Conservation (phyloP, 495 filamentous ascomycete species). For the Xylaria nigripes region DNA sequence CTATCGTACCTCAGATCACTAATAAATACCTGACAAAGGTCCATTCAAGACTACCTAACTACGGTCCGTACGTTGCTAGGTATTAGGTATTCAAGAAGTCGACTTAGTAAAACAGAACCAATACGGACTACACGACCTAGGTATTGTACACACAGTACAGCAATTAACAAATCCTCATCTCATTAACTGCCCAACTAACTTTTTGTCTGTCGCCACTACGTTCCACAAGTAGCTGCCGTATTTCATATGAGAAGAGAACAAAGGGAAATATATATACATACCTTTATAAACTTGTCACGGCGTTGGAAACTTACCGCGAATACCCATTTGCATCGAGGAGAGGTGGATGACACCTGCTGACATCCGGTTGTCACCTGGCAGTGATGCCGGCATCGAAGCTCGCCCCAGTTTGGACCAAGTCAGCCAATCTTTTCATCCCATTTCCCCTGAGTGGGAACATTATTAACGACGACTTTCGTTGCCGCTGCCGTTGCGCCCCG, state of each 20-base stretch:
- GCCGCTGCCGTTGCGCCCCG: not conserved
- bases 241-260: not conserved
- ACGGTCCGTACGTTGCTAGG: not conserved
- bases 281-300: not conserved
- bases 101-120: not conserved
- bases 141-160: not conserved
- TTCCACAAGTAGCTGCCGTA: not conserved
- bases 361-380: conserved; percentile 1
- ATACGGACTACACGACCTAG: not conserved
- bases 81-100: not conserved
- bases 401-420: conserved; percentile 9
- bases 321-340: not conserved
- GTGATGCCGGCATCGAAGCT: conserved; percentile 2
- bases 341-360: not conserved
- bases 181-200: not conserved
- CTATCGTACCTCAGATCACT: not conserved
- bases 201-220: not conserved
- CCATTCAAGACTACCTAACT: not conserved
- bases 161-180: not conserved
- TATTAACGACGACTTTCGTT: not conserved
- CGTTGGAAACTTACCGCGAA: not conserved
- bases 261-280: not conserved
- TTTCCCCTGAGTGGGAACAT: conserved; percentile 8
- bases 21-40: not conserved
- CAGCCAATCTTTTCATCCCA: conserved; percentile 5